Evolutionary conservation across 495 filamentous ascomycete genomes (phyloP).

Genomic region (Aspergillus avenaceus): DNA sequence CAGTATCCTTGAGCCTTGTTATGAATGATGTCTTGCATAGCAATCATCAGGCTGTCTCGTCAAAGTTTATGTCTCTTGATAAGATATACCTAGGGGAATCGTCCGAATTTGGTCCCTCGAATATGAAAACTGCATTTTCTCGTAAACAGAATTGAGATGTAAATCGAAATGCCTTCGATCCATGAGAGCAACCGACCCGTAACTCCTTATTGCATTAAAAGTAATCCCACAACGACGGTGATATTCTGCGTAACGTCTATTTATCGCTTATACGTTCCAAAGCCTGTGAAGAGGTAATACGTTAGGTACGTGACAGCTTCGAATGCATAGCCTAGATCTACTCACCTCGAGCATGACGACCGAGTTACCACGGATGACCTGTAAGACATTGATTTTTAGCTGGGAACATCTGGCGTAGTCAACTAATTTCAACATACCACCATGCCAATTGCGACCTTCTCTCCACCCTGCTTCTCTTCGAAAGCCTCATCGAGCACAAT

Average conservation of each 20-base stretch:
- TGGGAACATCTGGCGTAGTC: background rate
- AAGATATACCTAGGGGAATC: conserved; percentile 2
- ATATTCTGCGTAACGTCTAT: conserved; percentile 22
- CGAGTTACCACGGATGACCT: conserved; percentile 87
- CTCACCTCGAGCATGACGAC: conserved; percentile 90
- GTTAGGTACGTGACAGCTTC: conserved; percentile 16
- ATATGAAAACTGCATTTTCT: conserved; percentile 2
- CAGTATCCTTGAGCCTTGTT: background rate
- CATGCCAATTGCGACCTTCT: conserved; percentile 90
- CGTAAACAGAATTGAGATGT: conserved; percentile 18
- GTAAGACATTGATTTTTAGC: conserved; percentile 1
- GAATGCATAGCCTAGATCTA: background rate
- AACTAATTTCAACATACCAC: conserved; percentile 57
- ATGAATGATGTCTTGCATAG: conserved; percentile 14
- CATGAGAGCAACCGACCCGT: conserved; percentile 39
- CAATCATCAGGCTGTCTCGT: conserved; percentile 8
- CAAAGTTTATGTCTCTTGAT: background rate
- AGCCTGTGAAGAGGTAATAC: conserved; percentile 33
- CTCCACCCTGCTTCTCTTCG: conserved; percentile 87
- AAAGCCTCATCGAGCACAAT: conserved; percentile 98
- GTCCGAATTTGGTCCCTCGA: background rate
- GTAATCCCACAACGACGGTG: conserved; percentile 16
- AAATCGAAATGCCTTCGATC: conserved; percentile 31
- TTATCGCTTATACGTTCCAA: conserved; percentile 57
- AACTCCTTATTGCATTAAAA: conserved; percentile 37